Base-by-base conservation (phyloP, 805 yeast genomes). In the Millerago galiae region DNA sequence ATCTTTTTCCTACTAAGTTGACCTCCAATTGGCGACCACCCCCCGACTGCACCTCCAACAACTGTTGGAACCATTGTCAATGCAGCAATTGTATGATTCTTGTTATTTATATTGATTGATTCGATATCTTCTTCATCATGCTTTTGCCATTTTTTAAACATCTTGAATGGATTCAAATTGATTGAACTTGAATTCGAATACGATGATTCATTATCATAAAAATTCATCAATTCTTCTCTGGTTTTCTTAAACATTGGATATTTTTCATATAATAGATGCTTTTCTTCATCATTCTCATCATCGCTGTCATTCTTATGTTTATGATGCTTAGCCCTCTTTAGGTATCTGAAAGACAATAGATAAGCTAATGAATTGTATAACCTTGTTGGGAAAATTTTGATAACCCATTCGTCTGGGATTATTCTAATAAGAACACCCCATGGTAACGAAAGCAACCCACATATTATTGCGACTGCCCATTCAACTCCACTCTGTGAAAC, bases 401-500 rank as follows among this genome's bases (percentile, higher is more conserved):
- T 70, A 2, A 77, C 81, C 84, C 88, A 78, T 45, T 70, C 67
- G 63, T 95, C 95, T 2, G 99, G 99, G 29, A 84, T 70, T 10
- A 83, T 71, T 59, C 99, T 77, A 35, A 91, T 74, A 11, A 89
- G 21, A 15, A 71, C 59, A 43, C 97, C 98, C 35, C 78, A 73
- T 0, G 98, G 97, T 33, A 93, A 65, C 13, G 96, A 82, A 14
- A 84, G 38, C 48, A 83, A 59, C 26, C 98, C 98, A 65, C 95
- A 78, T 24, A 84, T 56, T 5, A 91, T 63, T 0, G 98, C 93
- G 2, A 88, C 79, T 1, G 76, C 93, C 99, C 99, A 95, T 84
- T 81, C 79, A 1, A 78, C 78, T 8, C 84, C 83, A 1, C 95
- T 83, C 63, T 85, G 95, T 48, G 82, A 73, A 2, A 77, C 77